Conservation (phyloP, 2,329 filamentous ascomycete genomes). For the Fusarium compactum region DNA sequence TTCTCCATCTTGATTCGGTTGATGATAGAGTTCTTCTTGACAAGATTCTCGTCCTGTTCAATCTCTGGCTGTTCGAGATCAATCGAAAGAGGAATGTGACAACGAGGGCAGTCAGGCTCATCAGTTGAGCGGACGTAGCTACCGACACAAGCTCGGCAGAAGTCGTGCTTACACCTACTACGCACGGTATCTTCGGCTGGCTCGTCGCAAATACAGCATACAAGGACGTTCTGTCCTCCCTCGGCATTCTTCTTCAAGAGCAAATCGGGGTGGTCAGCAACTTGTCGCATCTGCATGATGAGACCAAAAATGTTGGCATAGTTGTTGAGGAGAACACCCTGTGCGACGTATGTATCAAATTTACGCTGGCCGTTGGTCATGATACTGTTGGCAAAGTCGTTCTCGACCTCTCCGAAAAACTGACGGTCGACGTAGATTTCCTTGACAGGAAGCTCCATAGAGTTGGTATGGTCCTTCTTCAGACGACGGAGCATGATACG, state of each 20-base stretch:
- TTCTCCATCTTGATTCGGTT: slow-evolving; percentile 99
- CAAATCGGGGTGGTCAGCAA: slow-evolving; percentile 94
- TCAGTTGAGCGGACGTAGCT: slow-evolving; percentile 79
- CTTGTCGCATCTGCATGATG: slow-evolving; percentile 99
- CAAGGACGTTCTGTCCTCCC: slow-evolving; percentile 88
- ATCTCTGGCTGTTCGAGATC: slow-evolving; percentile 96
- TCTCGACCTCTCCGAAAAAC: slow-evolving; percentile 96
- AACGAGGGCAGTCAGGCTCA: slow-evolving; percentile 84
- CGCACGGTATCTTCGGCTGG: slow-evolving; percentile 94
- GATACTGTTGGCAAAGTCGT: slow-evolving; percentile 94
- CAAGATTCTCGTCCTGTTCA: slow-evolving; percentile 85
- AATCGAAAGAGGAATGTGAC: slow-evolving; percentile 89
- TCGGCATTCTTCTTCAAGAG: slow-evolving; percentile 89
- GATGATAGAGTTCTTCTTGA: slow-evolving; percentile 98
- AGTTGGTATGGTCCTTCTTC: slow-evolving; percentile 92
- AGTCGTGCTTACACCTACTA: slow-evolving; percentile 90
- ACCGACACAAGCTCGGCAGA: slow-evolving; percentile 58
- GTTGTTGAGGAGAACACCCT: slow-evolving; percentile 94
- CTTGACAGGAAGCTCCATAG: slow-evolving; percentile 97
- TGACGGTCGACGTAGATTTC: slow-evolving; percentile 92
- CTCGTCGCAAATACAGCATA: slow-evolving; percentile 97
- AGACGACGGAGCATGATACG: slow-evolving; percentile 95
- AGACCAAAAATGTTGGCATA: slow-evolving; percentile 99
- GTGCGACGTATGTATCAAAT: slow-evolving; percentile 95
- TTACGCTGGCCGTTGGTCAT: slow-evolving; percentile 91